Base-by-base conservation (phyloP, 2,329 filamentous ascomycete genomes). In the Lasiodiplodia sp. region DNA sequence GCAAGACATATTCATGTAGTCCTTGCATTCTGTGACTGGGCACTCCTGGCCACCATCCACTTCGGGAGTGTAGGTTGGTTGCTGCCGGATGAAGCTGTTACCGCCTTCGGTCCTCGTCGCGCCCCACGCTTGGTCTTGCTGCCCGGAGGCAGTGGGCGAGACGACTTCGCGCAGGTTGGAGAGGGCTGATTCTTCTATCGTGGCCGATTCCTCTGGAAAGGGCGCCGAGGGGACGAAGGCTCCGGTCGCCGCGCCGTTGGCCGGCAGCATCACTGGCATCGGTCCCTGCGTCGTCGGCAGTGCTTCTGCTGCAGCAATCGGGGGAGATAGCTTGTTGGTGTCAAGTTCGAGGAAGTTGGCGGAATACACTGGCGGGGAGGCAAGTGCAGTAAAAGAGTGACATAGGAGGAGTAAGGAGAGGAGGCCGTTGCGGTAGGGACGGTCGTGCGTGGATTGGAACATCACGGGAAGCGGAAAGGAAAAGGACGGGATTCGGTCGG, bases 11-110 rank as follows among this genome's bases (percentile, higher is more conserved):
- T 52, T 52, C 18, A 37, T 11, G 14, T 52, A 52, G 10, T 64
- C 60, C 60, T 37, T 37, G 60, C 60, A 64, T n/a, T 23, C n/a
- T n/a, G 8, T 38, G 10, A 37, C 44, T 28, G 60, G 44, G 18
- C 60, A 64, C 49, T 28, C 10, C 44, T 28, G 11, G 1, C 44
- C 18, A 37, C 44, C 11, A n/a, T 47, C 14, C 6, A 18, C 44
- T 4, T 21, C 3, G 44, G 18, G 44, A 11, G 2, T 51, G 12
- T 18, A 7, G 2, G 60, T 64, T 44, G 60, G 60, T 28, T 16
- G 4, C n/a, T 49, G 47, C 31, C 44, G 44, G 60, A 64, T 47
- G 47, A 38, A 64, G 53, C 31, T 31, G 28, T 5, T 6, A 28
- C 7, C 31, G 31, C 31, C 28, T 37, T n/a, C 53, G 28, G 16